A percentile compares a stretch with the other conserved stretches of the same genome.
These are phyloP conservation scores for Kluyveromyces dobzhanskii DNA, from an alignment of 805 yeast genomes.

Conservation along the genomic window DNA sequence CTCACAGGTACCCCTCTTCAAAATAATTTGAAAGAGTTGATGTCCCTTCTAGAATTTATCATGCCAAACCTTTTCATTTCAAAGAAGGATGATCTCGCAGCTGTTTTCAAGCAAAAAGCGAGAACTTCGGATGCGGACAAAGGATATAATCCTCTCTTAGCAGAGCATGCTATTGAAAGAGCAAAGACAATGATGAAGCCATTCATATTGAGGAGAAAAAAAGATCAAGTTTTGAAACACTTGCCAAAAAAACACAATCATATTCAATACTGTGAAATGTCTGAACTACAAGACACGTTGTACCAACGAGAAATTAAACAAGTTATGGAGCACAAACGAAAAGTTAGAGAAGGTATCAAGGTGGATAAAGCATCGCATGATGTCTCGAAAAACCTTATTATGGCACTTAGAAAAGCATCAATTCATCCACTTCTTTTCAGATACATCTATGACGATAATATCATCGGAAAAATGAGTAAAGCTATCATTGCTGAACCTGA, in stretches of 20 bases:
- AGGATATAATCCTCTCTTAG: constrained; percentile 67
- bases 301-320: constrained; percentile 51
- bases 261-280: constrained; percentile 59
- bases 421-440: constrained; percentile 87
- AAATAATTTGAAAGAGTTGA: constrained; percentile 82
- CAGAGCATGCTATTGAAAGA: constrained; percentile 83
- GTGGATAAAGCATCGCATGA: constrained; percentile 30
- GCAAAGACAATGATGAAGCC: constrained; percentile 99
- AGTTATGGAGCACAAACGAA: constrained; percentile 28
- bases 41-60: constrained; percentile 85
- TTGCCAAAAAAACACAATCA: constrained; percentile 68
- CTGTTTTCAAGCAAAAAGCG: constrained; percentile 81
- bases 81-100: constrained; percentile 71
- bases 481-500: constrained; percentile 75
- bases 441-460: constrained; percentile 46
- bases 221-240: constrained; percentile 84
- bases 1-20: constrained; percentile 97
- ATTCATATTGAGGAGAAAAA: constrained; percentile 84
- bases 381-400: constrained; percentile 55
- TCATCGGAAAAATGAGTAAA: constrained; percentile 58
- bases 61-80: constrained; percentile 75
- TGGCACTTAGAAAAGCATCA: constrained; percentile 88
- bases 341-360: constrained; percentile 19
- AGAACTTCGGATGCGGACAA: constrained; percentile 49
- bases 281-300: constrained; percentile 42